Base-by-base conservation (phyloP, 306 rosid species). In the Rosa chinensis region DNA sequence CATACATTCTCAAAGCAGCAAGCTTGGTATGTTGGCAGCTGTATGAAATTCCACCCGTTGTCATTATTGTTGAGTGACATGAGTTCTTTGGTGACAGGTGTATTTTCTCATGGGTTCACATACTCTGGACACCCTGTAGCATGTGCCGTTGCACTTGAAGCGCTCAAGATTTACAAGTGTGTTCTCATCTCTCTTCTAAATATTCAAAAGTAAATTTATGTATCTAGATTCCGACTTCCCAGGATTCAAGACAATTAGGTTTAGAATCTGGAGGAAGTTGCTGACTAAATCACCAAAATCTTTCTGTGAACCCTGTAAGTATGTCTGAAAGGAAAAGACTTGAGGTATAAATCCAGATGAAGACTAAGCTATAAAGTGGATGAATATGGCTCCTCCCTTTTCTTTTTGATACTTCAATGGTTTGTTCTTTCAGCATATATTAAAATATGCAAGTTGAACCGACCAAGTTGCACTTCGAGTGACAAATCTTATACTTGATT, bases 61-160 rank as follows among this genome's bases (percentile, higher is more conserved):
- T 35, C 39, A 44, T 63, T 45, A 32, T 55, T 74, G 8, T 20
- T 16, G 71, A 71, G 52, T 76, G 56, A 64, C 73, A 75, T 68
- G 68, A 45, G 43, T 70, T 77, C 56, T 45, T 48, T 48, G 78
- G 35, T 69, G 75, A 23, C 84, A 93, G 99, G 98, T 77, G 0
- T 18, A 9, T 93, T 93, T 82, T 85, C 93, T 80, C 99, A 93
- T 32, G 98, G 99, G 68, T 95, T 95, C 81, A 95, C 99, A 44
- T 93, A 91, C 87, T 95, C 97, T 76, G 99, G 99, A 64, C 97
- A 93, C 79, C 98, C 98, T 0, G 91, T 90, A 50, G 47, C 96
- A 35, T 93, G 96, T 85, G 98, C 92, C 0, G 99, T 95, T 75
- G 98, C 98, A 84, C 82, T 90, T 89, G 99, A 95, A 85, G 78